phyloP scores from a whole-genome alignment of 768 basidiomycete genomes.

The Termitomyces sp. region DNA sequence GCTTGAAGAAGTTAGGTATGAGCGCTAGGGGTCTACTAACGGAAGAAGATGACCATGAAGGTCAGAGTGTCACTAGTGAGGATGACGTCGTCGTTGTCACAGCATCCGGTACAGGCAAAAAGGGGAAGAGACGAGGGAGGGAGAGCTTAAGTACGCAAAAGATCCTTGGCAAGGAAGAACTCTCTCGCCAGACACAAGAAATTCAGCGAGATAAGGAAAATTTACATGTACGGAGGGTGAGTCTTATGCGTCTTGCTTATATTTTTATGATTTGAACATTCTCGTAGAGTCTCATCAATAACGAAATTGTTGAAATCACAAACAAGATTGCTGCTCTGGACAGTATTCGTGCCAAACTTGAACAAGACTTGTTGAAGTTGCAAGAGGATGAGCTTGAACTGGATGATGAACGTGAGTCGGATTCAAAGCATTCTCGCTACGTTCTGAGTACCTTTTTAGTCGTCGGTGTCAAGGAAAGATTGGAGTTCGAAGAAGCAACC shows the following conservation, averaged over 20 bases:
- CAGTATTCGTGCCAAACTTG: constrained; percentile 71
- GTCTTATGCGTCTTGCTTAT: constrained; percentile 20
- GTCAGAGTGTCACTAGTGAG: constrained; percentile 63
- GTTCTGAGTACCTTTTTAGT: constrained; percentile 41
- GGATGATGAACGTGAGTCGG: constrained; percentile 84
- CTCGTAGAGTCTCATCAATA: constrained; percentile 72
- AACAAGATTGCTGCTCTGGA: constrained; percentile 86
- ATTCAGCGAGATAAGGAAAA: constrained; percentile 92
- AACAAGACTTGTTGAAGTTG: constrained; percentile 76
- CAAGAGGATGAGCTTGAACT: constrained; percentile 96
- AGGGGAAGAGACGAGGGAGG: constrained; percentile 49
- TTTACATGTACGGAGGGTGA: constrained; percentile 78
- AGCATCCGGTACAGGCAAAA: constrained; percentile 30
- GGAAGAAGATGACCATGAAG: constrained; percentile 50
- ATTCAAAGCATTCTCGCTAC: background rate
- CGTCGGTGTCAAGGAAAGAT: constrained; percentile 82
- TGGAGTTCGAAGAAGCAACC: constrained; percentile 60
- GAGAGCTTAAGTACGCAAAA: constrained; percentile 67
- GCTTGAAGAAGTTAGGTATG: constrained; percentile 77
- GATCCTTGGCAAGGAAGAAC: constrained; percentile 77
- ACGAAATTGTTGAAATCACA: constrained; percentile 85
- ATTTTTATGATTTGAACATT: background rate
- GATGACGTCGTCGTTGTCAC: constrained; percentile 69
- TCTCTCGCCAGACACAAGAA: constrained; percentile 78
- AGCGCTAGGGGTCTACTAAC: constrained; percentile 69